A percentile compares a stretch with the other conserved stretches of the same genome.
Conservation (phyloP, 2,329 filamentous ascomycete species). For the Sporothrix protearum region DNA sequence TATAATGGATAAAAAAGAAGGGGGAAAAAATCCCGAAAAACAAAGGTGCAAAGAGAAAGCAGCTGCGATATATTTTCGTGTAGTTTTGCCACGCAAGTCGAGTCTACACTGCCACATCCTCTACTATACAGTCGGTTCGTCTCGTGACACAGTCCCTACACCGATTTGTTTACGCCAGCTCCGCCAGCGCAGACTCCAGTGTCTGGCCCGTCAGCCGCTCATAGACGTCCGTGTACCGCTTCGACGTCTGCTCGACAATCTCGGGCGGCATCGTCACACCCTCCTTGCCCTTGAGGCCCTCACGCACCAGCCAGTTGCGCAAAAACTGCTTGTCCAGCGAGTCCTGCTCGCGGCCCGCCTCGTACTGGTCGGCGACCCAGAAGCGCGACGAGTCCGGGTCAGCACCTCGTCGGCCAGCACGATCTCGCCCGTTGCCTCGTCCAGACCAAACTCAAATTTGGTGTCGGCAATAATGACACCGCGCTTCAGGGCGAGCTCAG, state of each 20-base stretch:
- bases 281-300: constrained; percentile 71
- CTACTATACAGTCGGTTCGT: background rate
- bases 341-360: constrained; percentile 68
- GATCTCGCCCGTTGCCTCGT: constrained; percentile 61
- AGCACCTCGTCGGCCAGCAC: constrained; percentile 81
- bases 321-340: constrained; percentile 88
- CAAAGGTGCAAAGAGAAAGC: background rate
- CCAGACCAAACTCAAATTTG: constrained; percentile 64
- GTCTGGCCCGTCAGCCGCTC: constrained; percentile 61
- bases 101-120: background rate
- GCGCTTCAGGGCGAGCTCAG: constrained; percentile 59
- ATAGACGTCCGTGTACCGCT: constrained; percentile 74
- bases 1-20: no score
- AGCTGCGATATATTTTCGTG: background rate
- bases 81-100: background rate
- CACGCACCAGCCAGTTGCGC: constrained; percentile 72
- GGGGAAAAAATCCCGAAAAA: background rate
- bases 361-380: constrained; percentile 73
- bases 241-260: constrained; percentile 63
- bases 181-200: constrained; percentile 37
- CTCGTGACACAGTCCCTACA: background rate
- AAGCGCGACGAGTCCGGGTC: constrained; percentile 79
- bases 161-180: constrained; percentile 26
- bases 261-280: constrained; percentile 70
- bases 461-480: constrained; percentile 71